A percentile compares a stretch with the other conserved stretches of the same genome.
phyloP scores from a whole-genome alignment of 1,139 yeast genomes.

The Nakaseomyces delphensis region DNA sequence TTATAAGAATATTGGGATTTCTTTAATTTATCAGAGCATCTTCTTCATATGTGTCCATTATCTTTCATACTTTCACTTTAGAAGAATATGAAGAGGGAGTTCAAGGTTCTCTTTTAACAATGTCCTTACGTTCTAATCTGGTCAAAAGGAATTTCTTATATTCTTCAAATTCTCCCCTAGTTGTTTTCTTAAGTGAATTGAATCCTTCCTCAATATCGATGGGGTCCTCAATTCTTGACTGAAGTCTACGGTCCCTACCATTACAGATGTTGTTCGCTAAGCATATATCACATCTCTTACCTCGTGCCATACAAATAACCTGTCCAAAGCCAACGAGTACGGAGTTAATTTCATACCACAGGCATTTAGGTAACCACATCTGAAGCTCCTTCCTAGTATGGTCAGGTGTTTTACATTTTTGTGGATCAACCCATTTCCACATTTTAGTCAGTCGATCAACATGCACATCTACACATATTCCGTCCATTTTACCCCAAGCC shows the following conservation, averaged over 20 bases:
- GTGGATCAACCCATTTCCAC: conserved; percentile 67
- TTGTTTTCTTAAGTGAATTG: conserved; percentile 6
- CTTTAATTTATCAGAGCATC: no score
- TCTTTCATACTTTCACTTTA: no score
- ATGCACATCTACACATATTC: conserved; percentile 93
- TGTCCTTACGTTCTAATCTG: neutral
- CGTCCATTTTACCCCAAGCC: conserved; percentile 69
- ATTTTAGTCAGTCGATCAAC: conserved; percentile 70
- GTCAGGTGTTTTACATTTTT: conserved; percentile 58
- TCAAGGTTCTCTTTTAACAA: neutral
- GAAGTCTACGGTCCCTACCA: neutral
- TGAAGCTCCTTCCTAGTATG: conserved; percentile 61
- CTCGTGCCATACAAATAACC: conserved; percentile 68
- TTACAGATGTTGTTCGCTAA: conserved; percentile 19
- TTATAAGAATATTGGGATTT: no score
- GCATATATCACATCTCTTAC: conserved; percentile 67
- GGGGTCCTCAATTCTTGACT: neutral
- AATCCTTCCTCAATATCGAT: conserved; percentile 3
- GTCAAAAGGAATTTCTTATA: neutral
- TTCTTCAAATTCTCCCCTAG: conserved; percentile 11
- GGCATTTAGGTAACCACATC: conserved; percentile 60
- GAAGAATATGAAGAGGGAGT: neutral
- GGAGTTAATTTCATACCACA: conserved; percentile 82
- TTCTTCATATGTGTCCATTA: no score
- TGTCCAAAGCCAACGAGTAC: conserved; percentile 90